Conservation (phyloP, 371 early-diverging fungal species). For the Haplosporangium sp. region DNA sequence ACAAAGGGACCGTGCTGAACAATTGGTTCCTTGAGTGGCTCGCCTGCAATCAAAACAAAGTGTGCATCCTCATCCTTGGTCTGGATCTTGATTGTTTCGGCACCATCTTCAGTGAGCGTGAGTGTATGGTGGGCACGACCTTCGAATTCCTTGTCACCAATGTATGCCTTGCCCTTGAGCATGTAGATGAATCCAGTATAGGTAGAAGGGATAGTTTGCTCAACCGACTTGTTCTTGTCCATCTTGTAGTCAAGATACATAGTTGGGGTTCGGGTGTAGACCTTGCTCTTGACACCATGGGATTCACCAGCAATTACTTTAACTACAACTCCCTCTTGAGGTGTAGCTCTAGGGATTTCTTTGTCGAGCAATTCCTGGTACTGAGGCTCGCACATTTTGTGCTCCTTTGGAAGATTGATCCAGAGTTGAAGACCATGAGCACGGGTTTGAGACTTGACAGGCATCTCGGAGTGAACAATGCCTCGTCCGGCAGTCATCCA, state of each 20-base stretch:
- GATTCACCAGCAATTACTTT: neutral
- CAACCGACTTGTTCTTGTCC: constrained; percentile 3
- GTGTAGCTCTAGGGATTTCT: constrained; percentile 59
- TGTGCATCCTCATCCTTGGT: constrained; percentile 64
- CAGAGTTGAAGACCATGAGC: constrained; percentile 2
- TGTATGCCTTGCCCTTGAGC: constrained; percentile 66
- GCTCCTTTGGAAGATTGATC: neutral
- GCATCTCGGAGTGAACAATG: constrained; percentile 7
- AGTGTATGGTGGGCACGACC: constrained; percentile 65
- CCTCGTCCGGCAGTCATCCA: constrained; percentile 7
- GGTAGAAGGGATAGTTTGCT: neutral
- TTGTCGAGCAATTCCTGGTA: constrained; percentile 75
- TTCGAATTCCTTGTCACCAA: constrained; percentile 59
- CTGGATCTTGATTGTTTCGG: constrained; percentile 59
- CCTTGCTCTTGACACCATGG: constrained; percentile 5
- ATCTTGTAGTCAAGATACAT: constrained; percentile 8
- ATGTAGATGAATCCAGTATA: constrained; percentile 62
- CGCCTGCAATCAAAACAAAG: constrained; percentile 72
- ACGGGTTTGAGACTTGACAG: neutral
- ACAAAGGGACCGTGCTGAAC: constrained; percentile 73
- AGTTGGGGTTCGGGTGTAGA: constrained; percentile 7
- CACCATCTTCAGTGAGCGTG: constrained; percentile 61
- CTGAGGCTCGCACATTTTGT: neutral
- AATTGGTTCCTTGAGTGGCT: constrained; percentile 64
- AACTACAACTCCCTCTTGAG: constrained; percentile 68